Evolutionary conservation across 345 rosid genomes (phyloP).

Genomic region (Eucalyptus grandis): DNA sequence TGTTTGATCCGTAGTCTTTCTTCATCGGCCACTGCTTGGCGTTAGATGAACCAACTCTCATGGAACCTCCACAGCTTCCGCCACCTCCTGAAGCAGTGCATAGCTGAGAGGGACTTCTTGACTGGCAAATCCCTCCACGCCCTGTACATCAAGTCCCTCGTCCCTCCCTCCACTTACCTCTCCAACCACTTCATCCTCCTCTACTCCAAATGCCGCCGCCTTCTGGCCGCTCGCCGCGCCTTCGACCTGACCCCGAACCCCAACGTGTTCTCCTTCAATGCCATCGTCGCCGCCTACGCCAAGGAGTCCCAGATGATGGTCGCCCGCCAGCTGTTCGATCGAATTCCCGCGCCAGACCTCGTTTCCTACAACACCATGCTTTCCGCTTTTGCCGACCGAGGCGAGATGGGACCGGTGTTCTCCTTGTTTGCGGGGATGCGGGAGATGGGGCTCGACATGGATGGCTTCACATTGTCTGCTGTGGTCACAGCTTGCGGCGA

Average conservation of each 20-base stretch:
- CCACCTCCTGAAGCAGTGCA: constrained; percentile 38
- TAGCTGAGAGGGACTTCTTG: constrained; percentile 34
- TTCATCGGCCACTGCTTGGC: not conserved
- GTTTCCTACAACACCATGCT: constrained; percentile 84
- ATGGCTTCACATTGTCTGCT: constrained; percentile 79
- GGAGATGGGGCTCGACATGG: constrained; percentile 29
- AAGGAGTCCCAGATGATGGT: constrained; percentile 23
- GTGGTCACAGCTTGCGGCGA: constrained; percentile 46
- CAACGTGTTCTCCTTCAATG: constrained; percentile 74
- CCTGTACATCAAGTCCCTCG: constrained; percentile 48
- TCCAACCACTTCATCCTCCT: constrained; percentile 88
- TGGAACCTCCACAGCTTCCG: constrained; percentile 38
- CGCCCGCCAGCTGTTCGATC: constrained; percentile 69
- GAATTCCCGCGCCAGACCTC: constrained; percentile 65
- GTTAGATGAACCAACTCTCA: constrained; percentile 41
- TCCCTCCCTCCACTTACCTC: constrained; percentile 64
- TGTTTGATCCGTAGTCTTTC: not conserved
- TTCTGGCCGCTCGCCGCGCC: constrained; percentile 30
- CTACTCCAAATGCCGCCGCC: constrained; percentile 65
- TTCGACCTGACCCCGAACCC: constrained; percentile 37
- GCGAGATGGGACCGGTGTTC: constrained; percentile 29
- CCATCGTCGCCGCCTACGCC: constrained; percentile 33
- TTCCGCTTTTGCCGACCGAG: constrained; percentile 53
- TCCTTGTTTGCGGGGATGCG: constrained; percentile 47
- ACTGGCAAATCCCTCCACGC: constrained; percentile 68